Evolutionary conservation across 345 rosid genomes (phyloP), one percentile per base, ranked within the genome.

Genomic region (Eucalyptus cloeziana): DNA sequence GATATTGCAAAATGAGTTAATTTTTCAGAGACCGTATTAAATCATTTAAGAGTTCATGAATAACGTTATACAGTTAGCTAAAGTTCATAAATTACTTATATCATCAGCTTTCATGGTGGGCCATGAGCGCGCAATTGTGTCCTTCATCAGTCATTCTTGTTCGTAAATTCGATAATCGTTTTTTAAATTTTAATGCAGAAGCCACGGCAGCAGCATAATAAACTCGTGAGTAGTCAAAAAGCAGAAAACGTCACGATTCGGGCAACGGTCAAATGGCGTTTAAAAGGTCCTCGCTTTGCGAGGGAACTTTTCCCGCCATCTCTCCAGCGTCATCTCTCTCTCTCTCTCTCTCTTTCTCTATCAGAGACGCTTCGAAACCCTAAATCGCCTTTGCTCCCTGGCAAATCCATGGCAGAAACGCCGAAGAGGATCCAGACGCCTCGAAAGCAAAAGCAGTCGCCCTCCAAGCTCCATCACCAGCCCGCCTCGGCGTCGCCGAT

Each of bases 231-330:
- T 1, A 4, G 62, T 9, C 5, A 56, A 69, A 17, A 71, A 33
- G 85, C 24, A 76, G 44, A 76, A 76, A 22, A 21, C 9, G 56
- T 31, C 21, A 19, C 33, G 33, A 33, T 45, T 40, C 3, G 24
- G 2, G 64, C 69, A 87, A 87, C 76, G 88, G 60, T 87, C 88
- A 40, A 43, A 40, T 37, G 88, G 19, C n/a, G n/a, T 62, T 44
- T 88, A 88, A 76, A 76, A 40, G 85, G 47, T 1, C 30, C 47
- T 76, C 16, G 47, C 85, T 76, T 76, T 37, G n/a, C 89, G 95
- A 83, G 93, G 94, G 95, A 92, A 93, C 86, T 88, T 92, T 94
- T 96, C 94, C 95, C 98, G 98, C 98, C 97, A 91, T 71, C 37
- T 91, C 69, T 31, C 80, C 2, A 52, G 37, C 80, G 54, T 50